Base-by-base conservation (phyloP, 345 rosid genomes). In the Stellera chamaejasme region DNA sequence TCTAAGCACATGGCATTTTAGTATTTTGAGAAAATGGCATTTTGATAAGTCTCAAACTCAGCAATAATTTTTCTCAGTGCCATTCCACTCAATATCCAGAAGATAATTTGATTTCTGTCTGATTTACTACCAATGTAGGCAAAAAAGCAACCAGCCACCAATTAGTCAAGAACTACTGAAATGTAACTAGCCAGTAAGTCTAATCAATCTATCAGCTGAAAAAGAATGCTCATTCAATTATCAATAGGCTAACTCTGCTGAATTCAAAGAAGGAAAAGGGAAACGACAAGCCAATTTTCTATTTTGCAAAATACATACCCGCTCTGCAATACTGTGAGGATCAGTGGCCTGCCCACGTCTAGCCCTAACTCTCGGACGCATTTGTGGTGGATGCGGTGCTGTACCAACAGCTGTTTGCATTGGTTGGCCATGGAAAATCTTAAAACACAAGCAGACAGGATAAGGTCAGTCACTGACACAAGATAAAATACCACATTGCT, bases 271-370 rank as follows among this genome's bases (percentile, higher is more conserved):
- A 32, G 7, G 9, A 32, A 32, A 32, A 19, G 1, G 23, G 23
- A 19, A 19, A 19, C 23, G 39, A 32, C 0, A 5, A 32, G 39
- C 5, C 39, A 32, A 32, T 32, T 19, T 32, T 32, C 39, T 32
- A 32, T 4, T 19, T 4, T 32, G 39, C 39, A 32, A 5, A 32
- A 5, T 32, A 32, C 71, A 69, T 83, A 94, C 99, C 76, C 99
- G 68, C 67, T 94, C 99, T 64, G 99, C 99, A 49, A 94, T 94
- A 76, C 99, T 94, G 63, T 94, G 99, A 42, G 99, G 99, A 83
- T 94, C 99, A 45, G 99, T 94, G 61, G 99, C 99, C 59, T 94
- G 99, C 51, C 99, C 99, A 74, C 99, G 78, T 69, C 99, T 80
- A 75, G 99, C 99, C 61, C 99, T 81, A 44, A 87, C 93, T 75